Conservation (phyloP, 2,329 filamentous ascomycete species). For the Neonectria magnoliae region DNA sequence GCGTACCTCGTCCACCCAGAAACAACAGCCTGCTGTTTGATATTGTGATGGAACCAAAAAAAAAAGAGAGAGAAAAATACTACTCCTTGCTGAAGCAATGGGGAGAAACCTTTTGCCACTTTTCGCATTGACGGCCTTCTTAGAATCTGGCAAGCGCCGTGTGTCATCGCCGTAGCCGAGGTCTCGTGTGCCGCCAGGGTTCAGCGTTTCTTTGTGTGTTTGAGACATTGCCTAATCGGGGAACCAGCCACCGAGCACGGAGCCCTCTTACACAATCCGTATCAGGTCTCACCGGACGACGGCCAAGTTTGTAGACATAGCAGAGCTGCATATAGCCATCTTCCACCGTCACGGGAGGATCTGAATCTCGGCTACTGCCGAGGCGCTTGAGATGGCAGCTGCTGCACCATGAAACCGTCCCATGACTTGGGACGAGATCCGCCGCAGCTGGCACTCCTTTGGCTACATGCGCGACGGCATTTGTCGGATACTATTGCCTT, state of each 20-base stretch:
- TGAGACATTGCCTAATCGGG: slow-evolving; percentile 28
- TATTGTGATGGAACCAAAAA: not conserved
- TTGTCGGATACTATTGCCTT: slow-evolving; percentile 18
- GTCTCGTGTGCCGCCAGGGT: slow-evolving; percentile 38
- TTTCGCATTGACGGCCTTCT: slow-evolving; percentile 6
- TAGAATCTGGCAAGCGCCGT: slow-evolving; percentile 13
- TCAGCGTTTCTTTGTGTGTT: slow-evolving; percentile 27
- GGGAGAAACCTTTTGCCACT: slow-evolving; percentile 12
- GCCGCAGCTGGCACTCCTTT: slow-evolving; percentile 29
- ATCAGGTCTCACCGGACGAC: slow-evolving; percentile 13
- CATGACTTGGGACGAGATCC: slow-evolving; percentile 26
- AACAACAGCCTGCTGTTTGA: slow-evolving; percentile 14
- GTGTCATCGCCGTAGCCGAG: slow-evolving; percentile 22
- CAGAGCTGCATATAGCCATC: not conserved
- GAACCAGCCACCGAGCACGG: slow-evolving; percentile 18
- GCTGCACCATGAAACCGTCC: slow-evolving; percentile 15
- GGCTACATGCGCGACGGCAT: slow-evolving; percentile 26
- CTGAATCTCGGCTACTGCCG: slow-evolving; percentile 10
- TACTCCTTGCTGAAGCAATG: not conserved
- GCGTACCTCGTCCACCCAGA: slow-evolving; percentile 3
- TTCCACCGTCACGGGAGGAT: not conserved
- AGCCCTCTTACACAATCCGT: slow-evolving; percentile 17
- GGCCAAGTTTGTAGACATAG: slow-evolving; percentile 2
- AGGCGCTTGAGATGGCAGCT: not conserved
- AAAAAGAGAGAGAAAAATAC: not conserved